Evolutionary conservation across 148 eudicot genomes (phyloP).

Genomic region (Rhododendron henanense): DNA sequence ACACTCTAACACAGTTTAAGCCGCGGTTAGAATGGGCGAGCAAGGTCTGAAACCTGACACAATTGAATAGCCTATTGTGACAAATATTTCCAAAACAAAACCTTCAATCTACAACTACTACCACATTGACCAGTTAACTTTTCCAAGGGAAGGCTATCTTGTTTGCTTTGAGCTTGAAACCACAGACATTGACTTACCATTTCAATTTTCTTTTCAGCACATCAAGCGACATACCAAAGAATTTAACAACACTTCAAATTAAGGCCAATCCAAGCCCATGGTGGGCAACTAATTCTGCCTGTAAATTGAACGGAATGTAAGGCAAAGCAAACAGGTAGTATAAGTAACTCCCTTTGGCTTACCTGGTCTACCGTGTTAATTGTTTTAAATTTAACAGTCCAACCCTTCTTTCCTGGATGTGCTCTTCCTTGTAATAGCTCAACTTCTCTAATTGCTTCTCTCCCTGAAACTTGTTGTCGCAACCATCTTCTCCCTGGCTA

Average conservation of each 20-base stretch:
- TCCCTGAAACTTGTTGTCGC: constrained; percentile 65
- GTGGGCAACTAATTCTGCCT: background rate
- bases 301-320: background rate
- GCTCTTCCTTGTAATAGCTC: constrained; percentile 76
- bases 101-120: background rate
- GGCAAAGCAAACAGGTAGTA: background rate
- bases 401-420: constrained; percentile 64
- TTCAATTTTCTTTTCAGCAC: background rate
- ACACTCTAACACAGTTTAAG: background rate
- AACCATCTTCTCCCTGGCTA: constrained; percentile 95
- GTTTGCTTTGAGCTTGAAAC: constrained; percentile 2
- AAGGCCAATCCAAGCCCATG: background rate
- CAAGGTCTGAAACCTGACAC: background rate
- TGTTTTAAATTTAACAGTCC: constrained; percentile 66
- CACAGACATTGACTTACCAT: background rate
- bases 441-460: constrained; percentile 58
- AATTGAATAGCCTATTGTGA: background rate
- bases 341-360: background rate
- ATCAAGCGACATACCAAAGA: background rate
- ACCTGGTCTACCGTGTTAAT: constrained; percentile 78
- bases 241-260: background rate
- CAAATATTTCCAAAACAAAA: background rate
- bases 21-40: background rate
- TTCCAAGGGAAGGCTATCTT: background rate
- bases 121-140: no score